Evolutionary conservation across 1,284 basidiomycete genomes (phyloP).

Genomic region (Omphalotus olearius): DNA sequence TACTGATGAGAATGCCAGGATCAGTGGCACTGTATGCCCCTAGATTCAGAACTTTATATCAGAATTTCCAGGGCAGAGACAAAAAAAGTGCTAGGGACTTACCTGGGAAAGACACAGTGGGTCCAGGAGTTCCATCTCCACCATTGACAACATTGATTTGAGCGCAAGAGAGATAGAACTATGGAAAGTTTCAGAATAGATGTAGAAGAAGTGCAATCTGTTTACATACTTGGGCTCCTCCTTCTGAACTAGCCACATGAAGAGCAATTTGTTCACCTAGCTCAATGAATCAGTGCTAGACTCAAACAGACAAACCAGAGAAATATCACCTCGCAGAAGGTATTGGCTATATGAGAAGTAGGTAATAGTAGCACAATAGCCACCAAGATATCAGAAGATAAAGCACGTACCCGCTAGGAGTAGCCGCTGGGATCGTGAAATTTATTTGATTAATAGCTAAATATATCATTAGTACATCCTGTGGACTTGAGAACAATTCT

Average conservation of each 20-base stretch:
- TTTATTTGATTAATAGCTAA: constrained; percentile 32
- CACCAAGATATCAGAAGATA: not conserved
- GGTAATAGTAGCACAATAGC: not conserved
- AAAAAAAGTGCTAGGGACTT: constrained; percentile 9
- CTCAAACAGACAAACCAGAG: no score
- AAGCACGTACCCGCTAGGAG: constrained; percentile 24
- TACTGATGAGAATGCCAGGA: constrained; percentile 31
- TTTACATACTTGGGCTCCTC: constrained; percentile 27
- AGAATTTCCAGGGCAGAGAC: constrained; percentile 12
- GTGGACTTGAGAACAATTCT: not conserved
- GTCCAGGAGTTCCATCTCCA: constrained; percentile 26
- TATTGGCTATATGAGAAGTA: constrained; percentile 18
- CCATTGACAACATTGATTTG: constrained; percentile 35
- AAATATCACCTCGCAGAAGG: constrained; percentile 16
- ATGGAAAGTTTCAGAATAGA: not conserved
- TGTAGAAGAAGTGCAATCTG: constrained; percentile 2
- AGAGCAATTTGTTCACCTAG: constrained; percentile 33
- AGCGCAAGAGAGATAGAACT: constrained; percentile 34
- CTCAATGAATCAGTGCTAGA: no score
- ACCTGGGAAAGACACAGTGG: constrained; percentile 32
- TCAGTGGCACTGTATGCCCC: constrained; percentile 25
- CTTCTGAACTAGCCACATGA: constrained; percentile 26
- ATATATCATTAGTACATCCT: not conserved
- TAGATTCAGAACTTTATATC: constrained; percentile 10
- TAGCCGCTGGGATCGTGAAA: constrained; percentile 33